phyloP scores from a whole-genome alignment of 73 alveolate species.

The Effrenium voratum region DNA sequence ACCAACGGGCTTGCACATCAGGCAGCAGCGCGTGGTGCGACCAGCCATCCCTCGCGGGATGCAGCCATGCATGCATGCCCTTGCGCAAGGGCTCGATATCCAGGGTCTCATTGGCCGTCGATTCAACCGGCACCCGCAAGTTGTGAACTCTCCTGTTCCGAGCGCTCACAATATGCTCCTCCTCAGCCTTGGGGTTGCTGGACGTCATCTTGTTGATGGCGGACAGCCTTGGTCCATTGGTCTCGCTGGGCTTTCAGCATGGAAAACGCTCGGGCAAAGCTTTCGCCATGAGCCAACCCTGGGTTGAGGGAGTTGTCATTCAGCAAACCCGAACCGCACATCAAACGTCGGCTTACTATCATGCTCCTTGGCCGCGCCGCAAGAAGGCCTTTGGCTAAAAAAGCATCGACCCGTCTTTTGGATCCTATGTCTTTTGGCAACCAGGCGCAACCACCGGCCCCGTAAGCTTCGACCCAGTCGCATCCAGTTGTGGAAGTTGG shows the following conservation, averaged over 20 bases:
- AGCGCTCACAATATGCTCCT: slow-evolving; percentile 10
- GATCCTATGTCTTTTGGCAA: too few relatives aligned
- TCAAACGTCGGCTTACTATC: too few relatives aligned
- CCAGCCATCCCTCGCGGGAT: slow-evolving; percentile 60
- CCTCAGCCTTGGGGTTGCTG: slow-evolving; percentile 30
- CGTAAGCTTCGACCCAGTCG: background rate
- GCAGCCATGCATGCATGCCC: slow-evolving; percentile 91
- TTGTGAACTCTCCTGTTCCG: slow-evolving; percentile 40
- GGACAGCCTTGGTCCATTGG: slow-evolving; percentile 8
- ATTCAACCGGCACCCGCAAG: slow-evolving; percentile 58
- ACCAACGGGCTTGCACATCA: background rate
- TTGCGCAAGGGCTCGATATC: slow-evolving; percentile 76
- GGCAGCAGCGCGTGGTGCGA: background rate
- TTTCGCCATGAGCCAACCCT: too few relatives aligned
- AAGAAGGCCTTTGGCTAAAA: too few relatives aligned
- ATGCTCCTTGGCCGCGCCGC: too few relatives aligned
- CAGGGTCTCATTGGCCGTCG: background rate
- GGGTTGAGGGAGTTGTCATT: too few relatives aligned
- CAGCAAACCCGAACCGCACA: too few relatives aligned
- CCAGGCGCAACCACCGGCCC: too few relatives aligned
- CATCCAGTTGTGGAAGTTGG: slow-evolving; percentile 89
- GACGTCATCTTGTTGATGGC: slow-evolving; percentile 80
- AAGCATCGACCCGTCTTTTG: too few relatives aligned
- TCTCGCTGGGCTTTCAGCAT: too few relatives aligned
- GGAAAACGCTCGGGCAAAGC: too few relatives aligned